These are phyloP conservation scores for Hymenoscyphus fructigenus DNA, from an alignment of 2,329 filamentous ascomycete species.

Conservation along the genomic window DNA sequence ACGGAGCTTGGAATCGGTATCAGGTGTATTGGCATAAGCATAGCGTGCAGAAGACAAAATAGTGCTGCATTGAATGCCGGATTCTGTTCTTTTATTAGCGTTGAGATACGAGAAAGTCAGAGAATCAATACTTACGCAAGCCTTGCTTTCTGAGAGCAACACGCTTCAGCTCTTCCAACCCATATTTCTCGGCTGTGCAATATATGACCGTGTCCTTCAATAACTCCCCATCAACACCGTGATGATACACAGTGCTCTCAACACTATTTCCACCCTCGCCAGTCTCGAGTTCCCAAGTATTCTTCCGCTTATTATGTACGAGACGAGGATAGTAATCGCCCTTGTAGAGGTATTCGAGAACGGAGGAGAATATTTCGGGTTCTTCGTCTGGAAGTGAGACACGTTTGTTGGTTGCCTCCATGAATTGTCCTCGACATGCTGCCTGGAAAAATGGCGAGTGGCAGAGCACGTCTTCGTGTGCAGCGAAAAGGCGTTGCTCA, in stretches of 20 bases:
- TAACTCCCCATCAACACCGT: constrained; percentile 71
- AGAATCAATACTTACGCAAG: constrained; percentile 43
- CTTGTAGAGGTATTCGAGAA: constrained; percentile 90
- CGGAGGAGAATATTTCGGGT: constrained; percentile 87
- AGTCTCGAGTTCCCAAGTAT: constrained; percentile 81
- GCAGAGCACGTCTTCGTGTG: constrained; percentile 87
- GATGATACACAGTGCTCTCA: constrained; percentile 76
- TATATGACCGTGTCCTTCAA: constrained; percentile 93
- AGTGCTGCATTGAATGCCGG: constrained; percentile 83
- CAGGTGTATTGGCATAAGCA: constrained; percentile 92
- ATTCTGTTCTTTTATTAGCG: constrained; percentile 9
- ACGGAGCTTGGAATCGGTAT: constrained; percentile 87
- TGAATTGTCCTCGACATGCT: constrained; percentile 69
- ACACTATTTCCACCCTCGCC: constrained; percentile 54
- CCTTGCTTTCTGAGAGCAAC: constrained; percentile 93
- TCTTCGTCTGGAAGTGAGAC: constrained; percentile 74
- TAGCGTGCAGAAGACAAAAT: constrained; percentile 92
- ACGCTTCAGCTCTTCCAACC: constrained; percentile 87
- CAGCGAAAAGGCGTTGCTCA: constrained; percentile 88
- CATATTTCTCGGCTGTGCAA: constrained; percentile 87
- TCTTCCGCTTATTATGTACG: constrained; percentile 79
- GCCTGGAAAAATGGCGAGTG: constrained; percentile 82
- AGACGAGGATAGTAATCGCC: constrained; percentile 69
- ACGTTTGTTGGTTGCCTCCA: constrained; percentile 74
- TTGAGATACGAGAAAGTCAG: background rate